Base-by-base conservation (phyloP, 129 eudicot genomes). In the Lactuca sativa region DNA sequence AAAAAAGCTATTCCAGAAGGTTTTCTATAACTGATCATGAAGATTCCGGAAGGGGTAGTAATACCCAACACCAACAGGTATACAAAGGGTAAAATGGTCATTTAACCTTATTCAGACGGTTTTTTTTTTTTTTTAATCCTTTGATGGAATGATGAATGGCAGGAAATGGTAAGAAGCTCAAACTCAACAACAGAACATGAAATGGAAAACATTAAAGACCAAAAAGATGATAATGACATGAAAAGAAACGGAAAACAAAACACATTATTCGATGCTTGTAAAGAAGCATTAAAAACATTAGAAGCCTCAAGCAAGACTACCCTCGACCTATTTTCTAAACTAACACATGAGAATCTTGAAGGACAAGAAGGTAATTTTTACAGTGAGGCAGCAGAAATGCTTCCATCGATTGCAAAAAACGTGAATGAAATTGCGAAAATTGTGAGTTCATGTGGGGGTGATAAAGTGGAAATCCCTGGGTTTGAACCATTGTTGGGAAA, bases 291-390 rank as follows among this genome's bases (percentile, higher is more conserved):
- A 65, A 58, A 63, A 30, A 70, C 59, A 41, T 62, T 88, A 79
- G 89, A 83, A 2, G 65, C 80, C 44, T 78, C 88, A 78, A 85
- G 83, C 60, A 83, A 83, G 74, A 78, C 63, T 44, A 82, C 85
- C 30, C 77, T 88, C 30, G 68, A 78, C 75, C 32, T 56, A 13
- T 82, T 85, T 71, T 72, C 80, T 43, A 76, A 75, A 51, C 59
- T 85, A 57, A 62, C 78, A 63, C 74, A 44, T 18, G 71, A 62
- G 58, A 52, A 31, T 54, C 34, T 62, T 14, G 64, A 70, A 66
- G 83, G 70, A 21, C 60, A 67, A 6, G 80, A 80, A 71, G 74
- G 71, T 31, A 73, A 74, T 72, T 72, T 87, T 58, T 87, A 70
- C 49, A 80, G 72, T 3, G 82, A 88, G 61, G 86, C 86, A 38